phyloP scores from a whole-genome alignment of 148 eudicot species.

The Vaccinium corymbosum region DNA sequence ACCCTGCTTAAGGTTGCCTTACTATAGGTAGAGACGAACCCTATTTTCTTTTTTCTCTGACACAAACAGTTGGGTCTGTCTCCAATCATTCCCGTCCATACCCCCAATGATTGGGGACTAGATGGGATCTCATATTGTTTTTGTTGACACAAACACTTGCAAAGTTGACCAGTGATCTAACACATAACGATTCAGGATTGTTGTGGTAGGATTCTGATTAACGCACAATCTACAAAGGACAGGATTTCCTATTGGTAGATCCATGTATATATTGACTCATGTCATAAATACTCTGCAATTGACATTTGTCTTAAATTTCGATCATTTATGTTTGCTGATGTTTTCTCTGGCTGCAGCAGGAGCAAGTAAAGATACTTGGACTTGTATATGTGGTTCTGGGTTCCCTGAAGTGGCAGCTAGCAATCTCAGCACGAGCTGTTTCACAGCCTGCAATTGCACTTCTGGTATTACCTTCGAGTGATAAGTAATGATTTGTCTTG shows the following conservation, averaged over 20 bases:
- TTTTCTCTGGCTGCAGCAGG: conserved; percentile 26
- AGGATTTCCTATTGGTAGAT: no score
- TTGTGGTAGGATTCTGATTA: neutral
- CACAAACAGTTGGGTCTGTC: no score
- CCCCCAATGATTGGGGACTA: no score
- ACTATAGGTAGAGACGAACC: neutral
- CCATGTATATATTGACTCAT: neutral
- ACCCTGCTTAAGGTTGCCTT: conserved; percentile 1
- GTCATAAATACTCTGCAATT: neutral
- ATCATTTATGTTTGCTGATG: neutral
- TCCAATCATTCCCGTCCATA: no score
- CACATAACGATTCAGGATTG: neutral
- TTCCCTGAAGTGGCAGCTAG: conserved; percentile 50
- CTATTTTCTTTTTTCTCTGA: neutral
- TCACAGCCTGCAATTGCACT: conserved; percentile 70
- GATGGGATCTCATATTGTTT: no score
- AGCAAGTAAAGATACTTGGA: conserved; percentile 49
- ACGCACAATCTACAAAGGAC: neutral
- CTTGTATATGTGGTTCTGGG: conserved; percentile 50
- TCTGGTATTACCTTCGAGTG: conserved; percentile 50
- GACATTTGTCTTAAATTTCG: conserved; percentile 3
- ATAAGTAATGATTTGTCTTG: neutral
- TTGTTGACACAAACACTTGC: neutral
- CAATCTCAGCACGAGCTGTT: conserved; percentile 49
- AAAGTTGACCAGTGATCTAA: neutral